phyloP scores from a whole-genome alignment of 768 basidiomycete species.

The Pisolithus orientalis region DNA sequence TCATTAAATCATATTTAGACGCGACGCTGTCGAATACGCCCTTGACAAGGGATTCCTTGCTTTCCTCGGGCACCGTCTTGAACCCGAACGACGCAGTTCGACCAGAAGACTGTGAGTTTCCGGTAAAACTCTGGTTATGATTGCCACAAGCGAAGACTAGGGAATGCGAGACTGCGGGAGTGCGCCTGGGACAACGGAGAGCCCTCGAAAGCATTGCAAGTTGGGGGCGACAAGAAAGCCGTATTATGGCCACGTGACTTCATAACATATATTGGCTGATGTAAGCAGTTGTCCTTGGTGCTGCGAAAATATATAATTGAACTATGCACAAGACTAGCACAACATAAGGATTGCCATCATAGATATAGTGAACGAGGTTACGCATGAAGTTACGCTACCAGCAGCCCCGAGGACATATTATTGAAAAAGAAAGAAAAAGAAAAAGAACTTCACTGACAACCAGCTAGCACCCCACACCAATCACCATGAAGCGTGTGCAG shows the following conservation, averaged over 20 bases:
- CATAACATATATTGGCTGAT: not conserved
- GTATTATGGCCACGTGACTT: not conserved
- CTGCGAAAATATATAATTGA: not conserved
- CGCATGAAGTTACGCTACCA: not conserved
- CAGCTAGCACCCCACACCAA: not conserved
- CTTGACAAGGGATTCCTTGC: constrained; percentile 87
- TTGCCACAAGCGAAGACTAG: constrained; percentile 1
- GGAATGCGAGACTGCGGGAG: not conserved
- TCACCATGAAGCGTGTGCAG: not conserved
- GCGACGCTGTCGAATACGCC: constrained; percentile 95
- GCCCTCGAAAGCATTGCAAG: not conserved
- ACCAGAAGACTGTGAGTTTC: constrained; percentile 11
- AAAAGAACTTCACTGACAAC: not conserved
- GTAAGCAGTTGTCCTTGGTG: too few relatives aligned
- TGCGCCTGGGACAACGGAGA: not conserved
- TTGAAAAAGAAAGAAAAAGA: not conserved
- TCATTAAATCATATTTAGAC: constrained; percentile 95
- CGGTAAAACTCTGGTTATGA: constrained; percentile 12
- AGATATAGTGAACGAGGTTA: constrained; percentile 1
- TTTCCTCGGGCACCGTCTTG: constrained; percentile 76
- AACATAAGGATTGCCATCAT: not conserved
- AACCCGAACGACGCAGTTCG: constrained; percentile 89
- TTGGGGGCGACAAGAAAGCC: not conserved
- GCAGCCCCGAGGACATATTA: too few relatives aligned
- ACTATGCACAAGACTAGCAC: constrained; percentile 1